Conservation (phyloP, 2,329 filamentous ascomycete genomes). For the Davidsoniella eucalypti region DNA sequence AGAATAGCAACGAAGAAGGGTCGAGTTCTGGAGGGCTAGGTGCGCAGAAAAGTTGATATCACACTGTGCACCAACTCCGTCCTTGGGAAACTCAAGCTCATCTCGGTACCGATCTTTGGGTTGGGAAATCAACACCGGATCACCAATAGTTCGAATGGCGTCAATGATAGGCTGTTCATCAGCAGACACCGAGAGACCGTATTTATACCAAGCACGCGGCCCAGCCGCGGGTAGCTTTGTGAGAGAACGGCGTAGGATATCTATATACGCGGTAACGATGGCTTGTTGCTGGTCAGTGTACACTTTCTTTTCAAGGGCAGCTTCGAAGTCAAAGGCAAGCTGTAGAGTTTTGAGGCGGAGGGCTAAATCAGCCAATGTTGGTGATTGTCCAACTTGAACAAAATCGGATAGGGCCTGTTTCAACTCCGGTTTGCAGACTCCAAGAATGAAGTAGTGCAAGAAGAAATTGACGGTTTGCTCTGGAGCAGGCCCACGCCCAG, state of each 20-base stretch:
- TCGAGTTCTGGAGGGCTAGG: constrained; percentile 69
- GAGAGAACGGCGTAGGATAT: constrained; percentile 10
- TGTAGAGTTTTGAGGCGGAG: constrained; percentile 38
- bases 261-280: constrained; percentile 6
- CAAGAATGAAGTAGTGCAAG: constrained; percentile 18
- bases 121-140: constrained; percentile 33
- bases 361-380: constrained; percentile 25
- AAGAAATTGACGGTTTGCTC: constrained; percentile 26
- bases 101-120: constrained; percentile 33
- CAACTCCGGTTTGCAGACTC: constrained; percentile 31
- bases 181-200: constrained; percentile 23
- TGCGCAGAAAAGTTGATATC: constrained; percentile 86
- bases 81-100: constrained; percentile 60
- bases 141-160: constrained; percentile 28
- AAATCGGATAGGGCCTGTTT: constrained; percentile 26
- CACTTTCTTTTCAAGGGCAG: constrained; percentile 30
- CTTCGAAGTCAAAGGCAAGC: constrained; percentile 38
- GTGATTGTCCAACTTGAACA: constrained; percentile 8
- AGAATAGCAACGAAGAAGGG: constrained; percentile 68
- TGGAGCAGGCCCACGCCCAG: constrained; percentile 18
- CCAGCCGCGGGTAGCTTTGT: constrained; percentile 6
- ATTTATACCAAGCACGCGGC: constrained; percentile 13
- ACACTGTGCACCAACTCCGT: constrained; percentile 65
- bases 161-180: constrained; percentile 21
- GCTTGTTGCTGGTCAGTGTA: constrained; percentile 20